These are phyloP conservation scores for Inonotus obliquus DNA, from an alignment of 1,284 basidiomycete genomes.

Conservation along the genomic window DNA sequence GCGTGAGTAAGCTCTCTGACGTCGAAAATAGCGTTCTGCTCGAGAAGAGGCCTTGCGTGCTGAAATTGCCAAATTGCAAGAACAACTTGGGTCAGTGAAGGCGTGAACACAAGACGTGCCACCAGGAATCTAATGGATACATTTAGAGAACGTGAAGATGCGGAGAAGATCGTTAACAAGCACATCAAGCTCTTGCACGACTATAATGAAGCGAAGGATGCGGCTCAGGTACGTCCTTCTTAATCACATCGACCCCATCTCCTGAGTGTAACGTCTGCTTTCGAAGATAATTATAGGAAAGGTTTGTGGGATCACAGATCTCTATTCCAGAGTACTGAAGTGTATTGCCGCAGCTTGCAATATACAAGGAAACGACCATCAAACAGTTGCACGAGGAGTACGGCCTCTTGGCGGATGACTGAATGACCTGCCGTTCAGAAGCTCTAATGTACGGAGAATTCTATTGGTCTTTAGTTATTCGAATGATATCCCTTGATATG, in stretches of 20 bases:
- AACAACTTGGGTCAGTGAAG: slow-evolving; percentile 6
- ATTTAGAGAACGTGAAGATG: slow-evolving; percentile 44
- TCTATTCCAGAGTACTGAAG: background rate
- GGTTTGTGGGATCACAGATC: slow-evolving; percentile 29
- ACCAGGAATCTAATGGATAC: background rate
- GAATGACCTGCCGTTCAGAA: background rate
- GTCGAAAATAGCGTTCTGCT: background rate
- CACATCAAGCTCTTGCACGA: slow-evolving; percentile 70
- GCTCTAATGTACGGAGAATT: no score
- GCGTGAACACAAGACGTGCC: background rate
- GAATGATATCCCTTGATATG: no score
- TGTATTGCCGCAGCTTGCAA: slow-evolving; percentile 47
- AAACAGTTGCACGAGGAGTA: slow-evolving; percentile 67
- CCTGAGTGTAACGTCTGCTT: background rate
- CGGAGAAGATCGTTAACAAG: slow-evolving; percentile 58
- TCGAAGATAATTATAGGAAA: slow-evolving; percentile 54
- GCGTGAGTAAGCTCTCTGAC: background rate
- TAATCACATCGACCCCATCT: background rate
- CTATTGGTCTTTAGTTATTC: no score
- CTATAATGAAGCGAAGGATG: slow-evolving; percentile 81
- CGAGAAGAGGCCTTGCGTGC: slow-evolving; percentile 3
- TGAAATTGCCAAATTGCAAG: slow-evolving; percentile 14
- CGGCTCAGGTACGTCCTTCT: slow-evolving; percentile 51
- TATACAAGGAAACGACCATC: slow-evolving; percentile 58
- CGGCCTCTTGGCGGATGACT: slow-evolving; percentile 47